Evolutionary conservation across 805 yeast genomes (phyloP), one percentile per base, ranked within the genome.

Genomic region (Metschnikowia baotianmanensis): DNA sequence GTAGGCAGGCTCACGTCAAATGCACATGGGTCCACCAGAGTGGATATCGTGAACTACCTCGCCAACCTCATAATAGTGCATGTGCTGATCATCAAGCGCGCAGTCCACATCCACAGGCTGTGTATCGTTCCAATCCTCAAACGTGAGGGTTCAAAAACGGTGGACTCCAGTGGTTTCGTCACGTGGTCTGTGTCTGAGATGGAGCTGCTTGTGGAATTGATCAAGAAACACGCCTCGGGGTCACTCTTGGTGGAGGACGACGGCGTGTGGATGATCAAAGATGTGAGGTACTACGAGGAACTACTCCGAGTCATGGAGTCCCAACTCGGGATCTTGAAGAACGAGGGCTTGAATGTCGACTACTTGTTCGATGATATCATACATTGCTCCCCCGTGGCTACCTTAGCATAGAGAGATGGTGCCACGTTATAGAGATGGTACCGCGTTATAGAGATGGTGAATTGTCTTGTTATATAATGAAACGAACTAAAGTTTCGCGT

Each of bases 161-260:
- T 58, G 7, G 61, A 60, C 31, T 71, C 83, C 8, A 45, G 53
- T 36, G 50, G 50, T 12, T 66, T 88, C 13, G 82, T 87, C n/a
- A 79, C 81, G 46, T 88, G 96, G 96, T 76, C 83, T 24, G 76
- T 77, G 42, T 73, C 73, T 10, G 83, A 82, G 57, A 76, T 86
- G 23, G 75, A 77, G 29, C 67, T 69, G 34, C 83, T 84, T 48
- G 78, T 80, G 22, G 64, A 67, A 13, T 61, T 80, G 6, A 75
- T 89, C 50, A 77, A 79, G 34, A 77, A 84, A 41, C 90, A 85
- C 50, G 62, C 90, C 19, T 69, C 78, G 34, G 86, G 83, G 17
- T 77, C 85, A 11, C 72, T 78, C 34, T 43, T 52, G 31, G 41
- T 40, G 4, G 43, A 44, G n/a, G 44, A 37, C 8, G 29, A 26